A percentile compares a stretch with the other conserved stretches of the same genome.
phyloP scores from a whole-genome alignment of 768 basidiomycete species.

The Clavulina sp. region DNA sequence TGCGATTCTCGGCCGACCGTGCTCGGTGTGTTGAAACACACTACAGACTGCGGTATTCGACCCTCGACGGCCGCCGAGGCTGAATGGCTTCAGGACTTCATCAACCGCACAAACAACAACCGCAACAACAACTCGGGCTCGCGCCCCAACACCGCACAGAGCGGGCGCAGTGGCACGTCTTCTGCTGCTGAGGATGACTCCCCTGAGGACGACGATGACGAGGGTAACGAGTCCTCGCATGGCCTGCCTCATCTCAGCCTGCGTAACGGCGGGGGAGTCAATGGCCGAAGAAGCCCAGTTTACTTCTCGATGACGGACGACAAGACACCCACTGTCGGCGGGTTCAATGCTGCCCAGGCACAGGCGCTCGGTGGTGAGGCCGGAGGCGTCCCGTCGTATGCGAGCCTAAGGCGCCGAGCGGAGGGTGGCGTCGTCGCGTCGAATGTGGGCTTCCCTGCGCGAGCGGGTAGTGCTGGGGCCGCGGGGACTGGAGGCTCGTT shows the following conservation, averaged over 20 bases:
- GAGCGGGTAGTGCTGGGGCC: too few species aligned
- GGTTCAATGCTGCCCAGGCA: conserved; percentile 48
- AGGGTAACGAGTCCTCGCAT: conserved; percentile 61
- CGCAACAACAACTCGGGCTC: neutral
- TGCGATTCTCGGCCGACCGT: conserved; percentile 10
- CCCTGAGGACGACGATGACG: conserved; percentile 53
- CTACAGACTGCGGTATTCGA: conserved; percentile 85
- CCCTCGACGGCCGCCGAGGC: conserved; percentile 82
- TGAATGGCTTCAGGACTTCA: conserved; percentile 83
- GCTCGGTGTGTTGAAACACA: conserved; percentile 15
- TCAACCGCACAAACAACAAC: conserved; percentile 70
- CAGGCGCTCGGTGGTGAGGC: too few species aligned
- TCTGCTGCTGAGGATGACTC: neutral
- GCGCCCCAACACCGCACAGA: neutral
- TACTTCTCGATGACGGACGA: conserved; percentile 45
- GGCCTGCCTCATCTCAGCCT: neutral
- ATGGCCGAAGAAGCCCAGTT: conserved; percentile 28
- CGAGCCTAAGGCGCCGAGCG: too few species aligned
- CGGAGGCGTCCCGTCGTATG: too few species aligned
- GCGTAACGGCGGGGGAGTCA: conserved; percentile 28
- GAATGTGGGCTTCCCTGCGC: too few species aligned
- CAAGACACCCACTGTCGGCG: conserved; percentile 74
- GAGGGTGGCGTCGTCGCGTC: too few species aligned
- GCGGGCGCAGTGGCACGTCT: conserved; percentile 18
- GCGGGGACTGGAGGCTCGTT: too few species aligned